Conservation (phyloP, 768 basidiomycete species). For the Tulasnella sp. region DNA sequence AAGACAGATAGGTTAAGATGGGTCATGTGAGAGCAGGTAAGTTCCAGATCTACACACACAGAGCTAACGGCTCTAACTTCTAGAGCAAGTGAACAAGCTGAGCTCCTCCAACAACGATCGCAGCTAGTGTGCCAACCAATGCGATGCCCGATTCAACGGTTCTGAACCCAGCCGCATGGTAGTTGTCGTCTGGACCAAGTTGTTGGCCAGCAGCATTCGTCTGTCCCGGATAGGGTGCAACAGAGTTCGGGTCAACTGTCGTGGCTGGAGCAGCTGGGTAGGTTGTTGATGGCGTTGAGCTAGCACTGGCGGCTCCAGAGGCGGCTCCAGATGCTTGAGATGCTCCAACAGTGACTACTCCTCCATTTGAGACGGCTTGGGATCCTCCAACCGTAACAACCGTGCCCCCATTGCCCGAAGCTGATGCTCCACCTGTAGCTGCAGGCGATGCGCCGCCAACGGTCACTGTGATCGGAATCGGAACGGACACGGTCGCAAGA, state of each 20-base stretch:
- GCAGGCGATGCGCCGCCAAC: not conserved
- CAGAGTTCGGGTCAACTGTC: not conserved
- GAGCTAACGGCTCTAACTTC: not conserved
- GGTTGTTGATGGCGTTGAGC: constrained; percentile 1
- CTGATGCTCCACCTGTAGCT: not conserved
- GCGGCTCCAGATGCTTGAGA: not conserved
- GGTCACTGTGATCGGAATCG: constrained; percentile 8
- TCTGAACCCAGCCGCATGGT: not conserved
- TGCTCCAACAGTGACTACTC: not conserved
- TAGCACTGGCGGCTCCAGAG: not conserved
- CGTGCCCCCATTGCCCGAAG: not conserved
- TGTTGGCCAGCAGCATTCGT: not conserved
- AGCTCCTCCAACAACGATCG: not conserved
- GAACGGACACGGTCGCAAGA: not conserved
- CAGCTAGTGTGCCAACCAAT: not conserved
- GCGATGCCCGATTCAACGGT: constrained; percentile 3
- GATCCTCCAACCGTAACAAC: not conserved
- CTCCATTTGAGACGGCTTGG: not conserved
- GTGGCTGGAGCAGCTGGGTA: constrained; percentile 10
- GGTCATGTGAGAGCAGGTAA: not conserved
- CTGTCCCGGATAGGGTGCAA: constrained; percentile 13
- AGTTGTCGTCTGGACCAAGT: constrained; percentile 12
- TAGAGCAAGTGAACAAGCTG: not conserved
- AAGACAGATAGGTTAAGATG: not conserved
- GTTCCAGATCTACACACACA: not conserved